Evolutionary conservation across 306 rosid genomes (phyloP), one percentile per base, ranked within the genome.

Genomic region (Pueraria montana): DNA sequence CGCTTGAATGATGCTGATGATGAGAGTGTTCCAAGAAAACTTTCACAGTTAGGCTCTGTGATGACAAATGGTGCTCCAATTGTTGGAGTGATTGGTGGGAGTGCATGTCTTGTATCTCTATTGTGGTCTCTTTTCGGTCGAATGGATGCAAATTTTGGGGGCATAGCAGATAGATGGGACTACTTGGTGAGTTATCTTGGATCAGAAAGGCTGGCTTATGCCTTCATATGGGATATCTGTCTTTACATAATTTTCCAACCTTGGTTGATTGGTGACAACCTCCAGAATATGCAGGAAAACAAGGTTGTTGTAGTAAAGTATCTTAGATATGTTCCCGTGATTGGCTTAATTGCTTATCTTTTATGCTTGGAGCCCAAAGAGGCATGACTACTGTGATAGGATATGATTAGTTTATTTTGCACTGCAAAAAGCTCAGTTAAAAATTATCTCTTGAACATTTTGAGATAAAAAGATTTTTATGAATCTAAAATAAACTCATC

Each of bases 151-250:
- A 73, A 87, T 83, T 95, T 93, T 64, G 99, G 99, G 5, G 87
- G 89, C 84, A 67, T 91, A 45, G 75, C 72, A 13, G 98, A 93
- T 30, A 92, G 99, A 82, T 88, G 82, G 90, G 90, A 92, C 55
- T 93, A 92, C 89, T 86, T 95, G 96, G 78, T 86, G 7, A 20
- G 82, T 73, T 93, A 93, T 72, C 85, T 93, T 5, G 95, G 93
- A 81, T 92, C 98, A 59, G 99, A 95, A 88, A 89, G 98, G 89
- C 79, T 91, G 78, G 99, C 94, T 38, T 93, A 93, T 86, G 98
- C 97, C 58, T 93, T 95, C 92, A 91, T 93, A 82, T 95, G 99
- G 99, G 99, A 95, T 81, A 95, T 93, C 74, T 84, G 90, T 77
- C 88, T 93, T 58, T 93, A 93, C 87, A 56, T 76, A 16, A 72